Base-by-base conservation (phyloP, 1,139 yeast genomes). In the Yamadazyma epiphylla region DNA sequence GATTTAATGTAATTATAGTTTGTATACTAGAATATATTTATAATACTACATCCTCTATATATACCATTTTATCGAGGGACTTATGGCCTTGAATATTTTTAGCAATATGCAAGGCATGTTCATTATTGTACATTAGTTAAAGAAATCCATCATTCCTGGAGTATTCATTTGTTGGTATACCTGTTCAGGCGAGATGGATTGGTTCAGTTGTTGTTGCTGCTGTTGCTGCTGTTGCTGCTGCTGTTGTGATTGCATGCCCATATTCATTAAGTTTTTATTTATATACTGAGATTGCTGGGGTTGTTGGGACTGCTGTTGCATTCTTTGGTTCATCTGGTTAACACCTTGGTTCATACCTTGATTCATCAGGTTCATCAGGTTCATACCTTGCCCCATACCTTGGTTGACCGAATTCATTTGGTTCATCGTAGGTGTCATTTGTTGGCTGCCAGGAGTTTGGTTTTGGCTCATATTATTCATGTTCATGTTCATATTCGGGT, bases 141-240 rank as follows among this genome's bases (percentile, higher is more conserved):
- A 49, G 35, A 41, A 46, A 37, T 41, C 53, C 47, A 41, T 36
- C 27, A 43, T 32, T 40, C 27, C 40, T 42, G 17, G 31, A 25
- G 15, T 38, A 26, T 28, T 35, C 36, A 36, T 33, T 38, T 54
- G 65, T 43, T 52, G 68, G 24, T 62, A 49, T 10, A 64, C 51
- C 35, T 64, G 70, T 38, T 61, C 70, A 3, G 70, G 70, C 2
- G 70, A 62, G 24, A 64, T 57, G 5, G 56, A 49, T 26, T 26
- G 31, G 38, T 26, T 28, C 19, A 25, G 43, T 27, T 37, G 46
- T 21, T 31, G 33, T 22, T 13, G 34, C 17, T 24, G 39, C 22
- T 23, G 37, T 21, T 25, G 32, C 8, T 25, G 32, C 22, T 27
- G 31, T 11, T 22, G 33, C 22, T 11, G 11, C 15, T 19, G 33